Base-by-base conservation (phyloP, 1,284 basidiomycete species). In the Ceratobasidium sp. region DNA sequence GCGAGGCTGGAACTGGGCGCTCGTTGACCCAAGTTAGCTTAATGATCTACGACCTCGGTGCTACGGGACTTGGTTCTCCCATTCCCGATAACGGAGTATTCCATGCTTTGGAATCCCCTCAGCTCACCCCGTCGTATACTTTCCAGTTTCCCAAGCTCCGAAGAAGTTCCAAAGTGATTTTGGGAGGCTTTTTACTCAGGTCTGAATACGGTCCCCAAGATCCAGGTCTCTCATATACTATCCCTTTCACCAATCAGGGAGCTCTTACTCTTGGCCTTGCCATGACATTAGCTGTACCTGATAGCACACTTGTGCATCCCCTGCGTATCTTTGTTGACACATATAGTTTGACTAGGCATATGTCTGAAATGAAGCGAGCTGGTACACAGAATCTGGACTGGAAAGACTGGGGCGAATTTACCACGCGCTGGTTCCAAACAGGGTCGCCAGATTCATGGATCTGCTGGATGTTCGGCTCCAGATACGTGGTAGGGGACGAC, bases 361-460 rank as follows among this genome's bases (percentile, higher is more conserved):
- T 55, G n/a, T 18, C 2, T 28, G 1, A 30, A 5, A 18, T 23
- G 16, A 48, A 43, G 26, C 10, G 26, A 9, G 5, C 30, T 1
- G n/a, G 1, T 26, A 30, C 21, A 18, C 9, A 1, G 16, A 48
- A n/a, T 2, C 16, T 55, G 21, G 18, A 23, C 8, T 71, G 67
- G 67, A 23, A n/a, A 2, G 55, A 50, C 21, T 71, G 67, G 67
- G 67, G 67, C 10, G 67, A 71, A n/a, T 10, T n/a, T 26, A 10
- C 45, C 12, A 71, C 67, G 10, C 67, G 67, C 21, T 50, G 67
- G 67, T 71, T 71, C 34, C 41, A 28, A 3, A 39, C 41, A 34
- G 55, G 39, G 3, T 32, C 60, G n/a, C 39, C 64, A 53, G 30
- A 55, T 39, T 3, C n/a, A 32, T 67, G 64, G 64, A 67, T 67